Base-by-base conservation (phyloP, 1,284 basidiomycete genomes). In the Cryptococcus amylolentus region DNA sequence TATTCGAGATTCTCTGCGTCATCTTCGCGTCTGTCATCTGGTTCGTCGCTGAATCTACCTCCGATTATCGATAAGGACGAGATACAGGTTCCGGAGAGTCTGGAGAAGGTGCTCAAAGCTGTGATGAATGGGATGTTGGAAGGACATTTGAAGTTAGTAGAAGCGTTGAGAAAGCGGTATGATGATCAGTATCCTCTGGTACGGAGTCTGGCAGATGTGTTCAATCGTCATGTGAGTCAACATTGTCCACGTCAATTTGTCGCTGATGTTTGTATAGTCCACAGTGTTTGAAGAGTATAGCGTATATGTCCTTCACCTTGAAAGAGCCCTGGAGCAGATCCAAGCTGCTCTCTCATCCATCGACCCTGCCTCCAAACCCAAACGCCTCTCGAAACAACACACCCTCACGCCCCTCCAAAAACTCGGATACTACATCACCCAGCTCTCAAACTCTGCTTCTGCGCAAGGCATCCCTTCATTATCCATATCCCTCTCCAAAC, bases 181-280 rank as follows among this genome's bases (percentile, higher is more conserved):
- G 90, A 93, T 58, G 90, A 94, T 68, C 91, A 95, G 71, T 95
- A 88, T 69, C 92, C 92, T 4, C 82, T 96, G 23, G 92, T 96
- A 39, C 83, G 92, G 52, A 89, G 87, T 39, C 81, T 97, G 39
- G 92, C 92, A 39, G 91, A 95, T 67, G 89, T 96, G 13, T 97
- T 96, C 77, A 88, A 91, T 38, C 84, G 88, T 13, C 92, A 92
- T 77, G 93, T 94, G 70, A 78, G 89, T 81, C 31, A 13, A 12
- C 5, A 2, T 16, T 13, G 6, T 31, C 7, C 7, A 12, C 3
- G n/a, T 37, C 38, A 23, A 18, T 46, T 57, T 55, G 51, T 5
- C 26, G 16, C 55, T 61, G 46, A 41, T 38, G 49, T 53, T 46
- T 27, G 12, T 49, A 2, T 72, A 96, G 91, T 89, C 91, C 7